phyloP scores from a whole-genome alignment of 139 green algal genomes.

The Chlorella vulgaris region DNA sequence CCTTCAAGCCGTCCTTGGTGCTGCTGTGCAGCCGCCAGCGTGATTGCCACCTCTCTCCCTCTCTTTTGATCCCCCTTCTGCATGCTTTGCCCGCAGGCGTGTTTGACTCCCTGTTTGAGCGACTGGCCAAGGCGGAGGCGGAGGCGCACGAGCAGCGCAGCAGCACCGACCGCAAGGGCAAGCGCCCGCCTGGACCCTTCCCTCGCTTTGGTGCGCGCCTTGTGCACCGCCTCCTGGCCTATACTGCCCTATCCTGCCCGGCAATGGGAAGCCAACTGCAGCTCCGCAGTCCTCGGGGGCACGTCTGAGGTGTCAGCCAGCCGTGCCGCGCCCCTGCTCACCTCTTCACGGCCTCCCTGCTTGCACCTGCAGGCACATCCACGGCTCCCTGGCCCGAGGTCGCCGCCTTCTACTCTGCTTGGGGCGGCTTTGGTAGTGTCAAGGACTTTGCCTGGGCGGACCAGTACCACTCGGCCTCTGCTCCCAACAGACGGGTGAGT shows the following conservation, averaged over 20 bases:
- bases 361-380: conserved; percentile 32
- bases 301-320: not conserved
- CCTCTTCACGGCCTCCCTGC: not conserved
- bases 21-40: too few species aligned
- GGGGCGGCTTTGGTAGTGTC: conserved; percentile 78
- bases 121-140: conserved; percentile 72
- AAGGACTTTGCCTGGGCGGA: conserved; percentile 92
- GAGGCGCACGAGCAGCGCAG: conserved; percentile 37
- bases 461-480: conserved; percentile 81
- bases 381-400: conserved; percentile 58
- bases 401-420: conserved; percentile 84
- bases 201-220: conserved; percentile 45
- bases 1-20: too few species aligned
- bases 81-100: conserved; percentile 59
- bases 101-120: conserved; percentile 82
- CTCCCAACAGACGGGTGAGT: conserved; percentile 78
- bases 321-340: not conserved
- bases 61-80: too few species aligned
- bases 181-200: conserved; percentile 3
- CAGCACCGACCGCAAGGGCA: conserved; percentile 5
- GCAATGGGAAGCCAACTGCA: too few species aligned
- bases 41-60: too few species aligned
- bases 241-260: too few species aligned
- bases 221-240: too few species aligned
- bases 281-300: too few species aligned